phyloP scores from a whole-genome alignment of 2,329 filamentous ascomycete species.

The Colletotrichum tanaceti region DNA sequence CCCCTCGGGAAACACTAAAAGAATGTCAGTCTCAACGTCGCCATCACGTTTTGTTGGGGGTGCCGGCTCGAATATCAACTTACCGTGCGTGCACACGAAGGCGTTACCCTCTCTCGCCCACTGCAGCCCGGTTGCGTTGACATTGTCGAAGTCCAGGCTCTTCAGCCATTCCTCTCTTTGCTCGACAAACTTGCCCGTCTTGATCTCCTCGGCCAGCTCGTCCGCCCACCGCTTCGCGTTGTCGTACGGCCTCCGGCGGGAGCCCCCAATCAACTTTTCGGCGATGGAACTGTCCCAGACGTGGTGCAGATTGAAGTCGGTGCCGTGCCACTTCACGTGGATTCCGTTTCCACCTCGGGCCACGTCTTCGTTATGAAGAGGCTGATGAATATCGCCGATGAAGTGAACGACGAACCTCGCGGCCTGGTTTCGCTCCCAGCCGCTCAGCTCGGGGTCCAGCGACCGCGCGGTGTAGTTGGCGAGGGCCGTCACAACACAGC shows the following conservation, averaged over 20 bases:
- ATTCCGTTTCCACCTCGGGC: conserved; percentile 76
- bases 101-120: conserved; percentile 75
- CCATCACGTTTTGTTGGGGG: conserved; percentile 3
- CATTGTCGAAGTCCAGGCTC: conserved; percentile 66
- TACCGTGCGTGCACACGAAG: conserved; percentile 71
- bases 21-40: conserved; percentile 12
- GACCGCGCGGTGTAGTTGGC: conserved; percentile 70
- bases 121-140: conserved; percentile 65
- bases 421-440: conserved; percentile 65
- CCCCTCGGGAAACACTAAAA: conserved; percentile 70
- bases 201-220: conserved; percentile 66
- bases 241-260: conserved; percentile 60
- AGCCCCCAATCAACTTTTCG: conserved; percentile 71
- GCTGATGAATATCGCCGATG: conserved; percentile 77
- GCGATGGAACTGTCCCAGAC: conserved; percentile 80
- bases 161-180: conserved; percentile 66
- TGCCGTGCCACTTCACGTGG: conserved; percentile 69
- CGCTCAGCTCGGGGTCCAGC: conserved; percentile 58
- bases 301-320: conserved; percentile 73
- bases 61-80: conserved; percentile 44
- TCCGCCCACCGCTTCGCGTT: conserved; percentile 67
- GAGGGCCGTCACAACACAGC: conserved; percentile 72
- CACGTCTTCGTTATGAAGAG: conserved; percentile 73
- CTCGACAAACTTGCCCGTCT: conserved; percentile 64
- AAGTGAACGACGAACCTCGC: conserved; percentile 77